Conservation (phyloP, 352 stramenopile species). For the Globisporangium carolinianum region DNA sequence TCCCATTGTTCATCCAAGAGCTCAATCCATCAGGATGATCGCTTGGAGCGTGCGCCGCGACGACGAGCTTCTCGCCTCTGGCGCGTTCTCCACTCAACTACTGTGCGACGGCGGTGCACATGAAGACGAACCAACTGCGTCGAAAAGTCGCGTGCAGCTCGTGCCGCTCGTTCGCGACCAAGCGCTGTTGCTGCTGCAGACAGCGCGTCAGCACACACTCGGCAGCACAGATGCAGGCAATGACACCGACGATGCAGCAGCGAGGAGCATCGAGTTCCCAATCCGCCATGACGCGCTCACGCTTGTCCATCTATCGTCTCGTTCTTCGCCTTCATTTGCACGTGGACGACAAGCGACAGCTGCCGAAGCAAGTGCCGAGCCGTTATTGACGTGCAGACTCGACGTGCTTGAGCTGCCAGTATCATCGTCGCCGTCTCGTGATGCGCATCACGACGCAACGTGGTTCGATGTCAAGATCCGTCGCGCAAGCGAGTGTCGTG, state of each 20-base stretch:
- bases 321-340: too few relatives aligned
- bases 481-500: constrained; percentile 35
- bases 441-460: not conserved
- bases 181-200: constrained; percentile 1
- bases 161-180: constrained; percentile 2
- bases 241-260: not conserved
- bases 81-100: constrained; percentile 14
- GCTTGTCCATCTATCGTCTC: not conserved
- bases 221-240: too few relatives aligned
- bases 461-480: constrained; percentile 52
- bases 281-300: constrained; percentile 1
- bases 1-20: not conserved
- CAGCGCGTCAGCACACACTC: not conserved
- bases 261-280: constrained; percentile 4
- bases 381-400: constrained; percentile 4
- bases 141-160: constrained; percentile 1
- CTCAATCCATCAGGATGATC: constrained; percentile 13
- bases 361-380: not conserved
- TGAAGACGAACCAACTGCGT: not conserved
- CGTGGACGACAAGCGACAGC: too few relatives aligned
- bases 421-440: too few relatives aligned
- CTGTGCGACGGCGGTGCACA: not conserved
- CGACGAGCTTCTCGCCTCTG: constrained; percentile 14
- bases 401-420: not conserved
- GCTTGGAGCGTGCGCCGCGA: constrained; percentile 29